Base-by-base conservation (phyloP, 129 eudicot species). In the Saposhnikovia divaricata region DNA sequence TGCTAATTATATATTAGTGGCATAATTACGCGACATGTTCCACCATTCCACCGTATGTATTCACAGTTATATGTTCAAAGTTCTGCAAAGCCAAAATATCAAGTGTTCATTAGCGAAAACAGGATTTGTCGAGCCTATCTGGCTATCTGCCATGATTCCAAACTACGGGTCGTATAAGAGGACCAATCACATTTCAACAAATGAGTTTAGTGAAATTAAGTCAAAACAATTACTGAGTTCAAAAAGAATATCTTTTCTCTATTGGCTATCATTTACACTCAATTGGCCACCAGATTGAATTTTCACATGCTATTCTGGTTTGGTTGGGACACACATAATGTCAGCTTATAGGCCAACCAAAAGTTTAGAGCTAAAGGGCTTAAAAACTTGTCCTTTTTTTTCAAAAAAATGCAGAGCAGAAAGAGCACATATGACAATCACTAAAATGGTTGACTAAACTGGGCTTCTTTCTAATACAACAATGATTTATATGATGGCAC, bases 401-500 rank as follows among this genome's bases (percentile, higher is more conserved):
- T 2, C n/a, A n/a, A 34, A 3, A 28, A 34, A 31, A n/a, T 44
- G 38, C 46, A 57, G 34, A 77, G 47, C 7, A 31, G 78, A 78
- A 51, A n/a, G 74, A 25, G 34, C 53, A 61, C 18, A 74, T 39
- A 78, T 76, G 23, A 57, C 40, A 79, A 74, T 65, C 47, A 79
- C 51, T 83, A 45, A 40, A 68, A 68, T 51, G 74, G 81, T 80
- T 80, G 87, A 85, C 85, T 18, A 78, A 81, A 31, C 38, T 16
- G 69, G 70, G 51, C n/a, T 21, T 44, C 23, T 48, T 74, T 77
- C 68, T 77, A n/a, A 42, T 37, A 19, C 23, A 77, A 61, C 77
- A 77, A 84, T 84, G 76, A 80, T 84, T 80, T 27, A 31, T 43
- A 51, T 80, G 31, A 53, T 76, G 79, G 84, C 84, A 84, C 84